These are phyloP conservation scores for Entrophospora sp. DNA, from an alignment of 192 early-diverging fungal genomes.

Conservation along the genomic window DNA sequence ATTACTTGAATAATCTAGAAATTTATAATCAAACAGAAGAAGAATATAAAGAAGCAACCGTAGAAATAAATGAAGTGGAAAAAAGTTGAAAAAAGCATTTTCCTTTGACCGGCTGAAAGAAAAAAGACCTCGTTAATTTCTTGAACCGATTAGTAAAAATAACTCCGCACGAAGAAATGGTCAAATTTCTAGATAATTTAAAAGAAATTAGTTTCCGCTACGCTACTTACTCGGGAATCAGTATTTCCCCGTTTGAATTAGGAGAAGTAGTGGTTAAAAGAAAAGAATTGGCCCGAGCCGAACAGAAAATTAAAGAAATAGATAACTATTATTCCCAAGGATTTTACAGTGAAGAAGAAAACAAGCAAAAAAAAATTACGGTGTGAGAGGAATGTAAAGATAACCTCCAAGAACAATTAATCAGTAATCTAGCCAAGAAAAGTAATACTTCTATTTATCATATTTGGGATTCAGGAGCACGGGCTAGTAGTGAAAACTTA, in stretches of 20 bases:
- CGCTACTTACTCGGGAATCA: slow-evolving; percentile 1
- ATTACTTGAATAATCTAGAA: neutral
- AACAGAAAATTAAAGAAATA: neutral
- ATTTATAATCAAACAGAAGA: neutral
- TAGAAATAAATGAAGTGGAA: neutral
- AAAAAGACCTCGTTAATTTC: slow-evolving; percentile 3
- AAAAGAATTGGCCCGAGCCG: neutral
- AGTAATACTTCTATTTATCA: neutral
- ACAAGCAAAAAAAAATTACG: slow-evolving; percentile 13
- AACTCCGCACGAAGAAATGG: slow-evolving; percentile 4
- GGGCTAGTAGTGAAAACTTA: slow-evolving; percentile 2
- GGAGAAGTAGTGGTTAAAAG: neutral
- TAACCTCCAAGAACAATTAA: neutral
- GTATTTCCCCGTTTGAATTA: slow-evolving; percentile 16
- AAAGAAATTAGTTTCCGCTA: slow-evolving; percentile 2
- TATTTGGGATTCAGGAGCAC: slow-evolving; percentile 4
- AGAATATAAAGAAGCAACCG: too few species aligned
- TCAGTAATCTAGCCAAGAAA: neutral
- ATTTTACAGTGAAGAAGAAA: slow-evolving; percentile 1
- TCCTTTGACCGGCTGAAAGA: neutral
- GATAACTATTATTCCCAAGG: neutral
- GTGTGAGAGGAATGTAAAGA: slow-evolving; percentile 4
- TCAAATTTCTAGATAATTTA: slow-evolving; percentile 1
- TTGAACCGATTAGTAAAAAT: neutral
- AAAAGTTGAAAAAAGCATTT: neutral